Evolutionary conservation across 1,284 basidiomycete genomes (phyloP), one percentile per base, ranked within the genome.

Genomic region (Malassezia yamatoensis): DNA sequence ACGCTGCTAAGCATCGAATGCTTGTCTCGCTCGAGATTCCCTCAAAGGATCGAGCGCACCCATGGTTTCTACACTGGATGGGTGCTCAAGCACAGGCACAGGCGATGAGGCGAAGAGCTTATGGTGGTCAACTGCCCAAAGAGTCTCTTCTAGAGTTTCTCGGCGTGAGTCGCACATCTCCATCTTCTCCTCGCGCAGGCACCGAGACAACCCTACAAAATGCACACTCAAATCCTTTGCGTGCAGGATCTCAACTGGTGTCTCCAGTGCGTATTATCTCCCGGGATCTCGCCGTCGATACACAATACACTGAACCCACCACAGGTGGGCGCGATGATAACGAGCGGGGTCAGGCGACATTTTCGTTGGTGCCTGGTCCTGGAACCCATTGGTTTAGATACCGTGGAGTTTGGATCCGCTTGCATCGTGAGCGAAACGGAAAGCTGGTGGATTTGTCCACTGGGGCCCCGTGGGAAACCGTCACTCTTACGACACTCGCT

Each of bases 41-140:
- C 49, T 96, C 91, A 67, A 90, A 91, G 71, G 94, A 99, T 75
- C 84, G 83, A 29, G 81, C 91, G 2, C 96, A 98, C 75, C 86
- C 89, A 36, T 98, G 94, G 91, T 93, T 98, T 75, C 83, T 99
- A 32, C 81, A 87, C 59, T 99, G 94, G 94, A 90, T 98, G 87
- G 84, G 90, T 2, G 81, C 73, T 1, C 77, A 74, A 54, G 70
- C 71, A 13, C 51, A 77, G 36, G 68, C 73, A 0, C 73, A 74
- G 35, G 64, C 65, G 32, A 63, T 72, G 60, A 59, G 70, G 6
- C 50, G 68, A 24, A 52, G 59, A 9, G 70, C 68, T 1, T 40
- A 68, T 21, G 56, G 67, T 5, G 63, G 66, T 43, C 57, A 64
- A 44, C 61, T 55, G 12, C 55, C 63, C 33, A 63, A 62, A 24